A percentile compares a stretch with the other conserved stretches of the same genome.
These are phyloP conservation scores for Malus sylvestris DNA, from an alignment of 306 rosid genomes.

Conservation along the genomic window DNA sequence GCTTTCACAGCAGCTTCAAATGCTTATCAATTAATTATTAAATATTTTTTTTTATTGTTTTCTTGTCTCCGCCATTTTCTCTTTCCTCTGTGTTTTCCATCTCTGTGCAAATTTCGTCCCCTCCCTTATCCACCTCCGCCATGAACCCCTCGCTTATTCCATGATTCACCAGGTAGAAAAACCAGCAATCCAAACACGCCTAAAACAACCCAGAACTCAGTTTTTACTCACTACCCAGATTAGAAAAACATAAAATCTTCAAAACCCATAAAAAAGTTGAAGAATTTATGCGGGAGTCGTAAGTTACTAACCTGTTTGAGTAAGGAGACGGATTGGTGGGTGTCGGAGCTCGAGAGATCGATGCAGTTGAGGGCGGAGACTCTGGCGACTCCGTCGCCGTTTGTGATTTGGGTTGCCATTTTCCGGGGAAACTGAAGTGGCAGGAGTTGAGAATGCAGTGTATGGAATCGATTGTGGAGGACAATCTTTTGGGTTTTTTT, in stretches of 20 bases:
- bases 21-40: too few relatives aligned
- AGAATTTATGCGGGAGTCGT: not conserved
- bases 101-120: too few relatives aligned
- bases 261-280: not conserved
- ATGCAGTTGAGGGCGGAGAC: slow-evolving; percentile 55
- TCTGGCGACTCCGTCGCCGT: slow-evolving; percentile 14
- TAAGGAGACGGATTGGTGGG: slow-evolving; percentile 48
- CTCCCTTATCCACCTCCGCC: slow-evolving; percentile 38
- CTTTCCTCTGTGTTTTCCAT: too few relatives aligned
- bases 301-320: slow-evolving; percentile 60
- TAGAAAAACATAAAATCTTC: not conserved
- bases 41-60: too few relatives aligned
- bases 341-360: slow-evolving; percentile 61
- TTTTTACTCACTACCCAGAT: not conserved
- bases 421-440: not conserved
- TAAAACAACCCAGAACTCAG: slow-evolving; percentile 7
- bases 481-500: not conserved
- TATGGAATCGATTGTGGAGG: not conserved
- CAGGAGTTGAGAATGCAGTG: not conserved
- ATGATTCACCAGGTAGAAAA: slow-evolving; percentile 78
- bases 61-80: too few relatives aligned
- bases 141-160: slow-evolving; percentile 59
- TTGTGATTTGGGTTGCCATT: slow-evolving; percentile 43
- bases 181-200: slow-evolving; percentile 96
- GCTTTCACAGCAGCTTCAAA: too few relatives aligned